Evolutionary conservation across 1,139 yeast species (phyloP).

Genomic region (Pichia sp.): DNA sequence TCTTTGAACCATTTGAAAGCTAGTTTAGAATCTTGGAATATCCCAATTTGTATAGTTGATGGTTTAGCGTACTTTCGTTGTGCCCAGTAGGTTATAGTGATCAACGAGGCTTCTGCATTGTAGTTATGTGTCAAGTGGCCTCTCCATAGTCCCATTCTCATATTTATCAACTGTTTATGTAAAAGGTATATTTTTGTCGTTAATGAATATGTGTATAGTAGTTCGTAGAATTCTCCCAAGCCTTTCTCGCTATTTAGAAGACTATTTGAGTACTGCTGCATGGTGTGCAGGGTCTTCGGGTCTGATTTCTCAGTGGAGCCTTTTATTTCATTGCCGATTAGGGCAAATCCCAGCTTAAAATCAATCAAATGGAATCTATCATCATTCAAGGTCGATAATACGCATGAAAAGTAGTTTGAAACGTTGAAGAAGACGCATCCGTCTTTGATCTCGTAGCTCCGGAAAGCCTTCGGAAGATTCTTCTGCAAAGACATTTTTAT

Average conservation of each 20-base stretch:
- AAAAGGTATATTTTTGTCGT: conserved; percentile 70
- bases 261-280: conserved; percentile 56
- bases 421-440: conserved; percentile 72
- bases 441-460: conserved; percentile 59
- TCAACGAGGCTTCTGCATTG: conserved; percentile 56
- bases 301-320: conserved; percentile 32
- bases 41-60: conserved; percentile 62
- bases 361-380: conserved; percentile 78
- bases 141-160: conserved; percentile 59
- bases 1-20: conserved; percentile 68
- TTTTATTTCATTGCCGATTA: conserved; percentile 32
- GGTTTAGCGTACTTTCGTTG: conserved; percentile 40
- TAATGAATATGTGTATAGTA: conserved; percentile 66
- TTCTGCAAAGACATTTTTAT: conserved; percentile 69
- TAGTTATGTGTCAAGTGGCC: conserved; percentile 64
- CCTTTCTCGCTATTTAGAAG: conserved; percentile 43
- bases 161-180: conserved; percentile 56
- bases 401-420: conserved; percentile 63
- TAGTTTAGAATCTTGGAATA: conserved; percentile 42
- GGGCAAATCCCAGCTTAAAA: conserved; percentile 58
- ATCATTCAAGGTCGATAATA: conserved; percentile 62
- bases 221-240: conserved; percentile 57
- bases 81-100: conserved; percentile 70
- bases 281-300: conserved; percentile 35
- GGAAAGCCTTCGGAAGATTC: conserved; percentile 58